Conservation (phyloP, 495 filamentous ascomycete species). For the Penicillium diatomitis region DNA sequence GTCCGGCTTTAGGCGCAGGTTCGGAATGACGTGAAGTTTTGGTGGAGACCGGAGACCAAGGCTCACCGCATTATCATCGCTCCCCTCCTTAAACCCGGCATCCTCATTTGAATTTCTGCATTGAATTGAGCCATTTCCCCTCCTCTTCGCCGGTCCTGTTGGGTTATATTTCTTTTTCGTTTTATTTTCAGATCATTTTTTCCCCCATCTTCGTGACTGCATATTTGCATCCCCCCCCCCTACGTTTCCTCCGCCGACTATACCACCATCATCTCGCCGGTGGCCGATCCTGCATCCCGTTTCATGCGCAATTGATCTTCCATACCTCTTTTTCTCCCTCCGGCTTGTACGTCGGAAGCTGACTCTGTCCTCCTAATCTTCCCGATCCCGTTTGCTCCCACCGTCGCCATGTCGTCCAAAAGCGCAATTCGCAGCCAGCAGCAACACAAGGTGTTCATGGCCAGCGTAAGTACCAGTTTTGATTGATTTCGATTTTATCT, state of each 20-base stretch:
- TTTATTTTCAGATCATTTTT: background rate
- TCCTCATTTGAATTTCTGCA: background rate
- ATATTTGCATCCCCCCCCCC: slow-evolving; percentile 3
- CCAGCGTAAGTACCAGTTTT: slow-evolving; percentile 17
- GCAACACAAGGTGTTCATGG: slow-evolving; percentile 22
- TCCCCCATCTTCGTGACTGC: background rate
- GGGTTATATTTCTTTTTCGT: background rate
- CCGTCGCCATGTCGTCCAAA: slow-evolving; percentile 13
- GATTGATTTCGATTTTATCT: background rate
- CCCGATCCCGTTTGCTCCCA: slow-evolving; percentile 7
- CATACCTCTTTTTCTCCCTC: slow-evolving; percentile 1
- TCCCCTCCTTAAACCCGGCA: background rate
- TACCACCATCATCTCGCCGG: background rate
- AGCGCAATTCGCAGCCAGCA: slow-evolving; percentile 13
- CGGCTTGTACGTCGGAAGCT: slow-evolving; percentile 13
- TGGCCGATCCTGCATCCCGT: background rate
- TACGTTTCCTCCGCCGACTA: background rate
- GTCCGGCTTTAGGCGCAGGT: no score
- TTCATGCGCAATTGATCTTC: slow-evolving; percentile 2
- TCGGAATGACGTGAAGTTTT: slow-evolving; percentile 11
- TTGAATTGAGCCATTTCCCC: background rate
- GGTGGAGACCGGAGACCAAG: slow-evolving; percentile 13
- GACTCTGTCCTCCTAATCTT: slow-evolving; percentile 11
- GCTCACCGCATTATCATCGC: slow-evolving; percentile 14
- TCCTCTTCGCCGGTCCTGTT: background rate